Conservation (phyloP, 2,329 filamentous ascomycete species). For the Neonectria punicea region DNA sequence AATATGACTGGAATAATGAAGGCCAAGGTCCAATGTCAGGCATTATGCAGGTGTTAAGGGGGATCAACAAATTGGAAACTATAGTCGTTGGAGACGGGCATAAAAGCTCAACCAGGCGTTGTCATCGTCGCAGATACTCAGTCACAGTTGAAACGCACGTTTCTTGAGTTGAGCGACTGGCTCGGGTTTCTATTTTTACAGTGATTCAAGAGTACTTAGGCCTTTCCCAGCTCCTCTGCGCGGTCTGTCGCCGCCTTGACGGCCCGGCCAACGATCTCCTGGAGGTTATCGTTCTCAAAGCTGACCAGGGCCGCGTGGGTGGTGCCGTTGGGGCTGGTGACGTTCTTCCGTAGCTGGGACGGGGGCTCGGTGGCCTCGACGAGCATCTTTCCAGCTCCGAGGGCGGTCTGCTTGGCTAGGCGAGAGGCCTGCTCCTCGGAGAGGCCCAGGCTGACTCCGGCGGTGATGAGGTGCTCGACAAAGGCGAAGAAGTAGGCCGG, state of each 20-base stretch:
- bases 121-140: too few species aligned
- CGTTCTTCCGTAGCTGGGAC: conserved; percentile 59
- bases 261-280: conserved; percentile 56
- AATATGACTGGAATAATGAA: too few species aligned
- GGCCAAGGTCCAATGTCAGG: too few species aligned
- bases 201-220: conserved; percentile 23
- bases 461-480: conserved; percentile 61
- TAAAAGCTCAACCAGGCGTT: too few species aligned
- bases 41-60: too few species aligned
- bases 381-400: conserved; percentile 63
- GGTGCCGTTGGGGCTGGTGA: conserved; percentile 64
- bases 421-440: conserved; percentile 60
- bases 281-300: conserved; percentile 57
- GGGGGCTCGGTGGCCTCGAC: conserved; percentile 58
- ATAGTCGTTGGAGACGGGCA: too few species aligned
- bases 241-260: conserved; percentile 58
- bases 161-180: too few species aligned
- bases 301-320: conserved; percentile 61
- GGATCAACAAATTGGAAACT: too few species aligned
- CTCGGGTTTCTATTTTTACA: neutral
- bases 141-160: too few species aligned
- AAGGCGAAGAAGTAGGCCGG: conserved; percentile 65
- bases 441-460: conserved; percentile 56
- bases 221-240: conserved; percentile 56
- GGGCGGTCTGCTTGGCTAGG: conserved; percentile 61